Conservation (phyloP, 345 rosid species). For the Pugionium cornutum region DNA sequence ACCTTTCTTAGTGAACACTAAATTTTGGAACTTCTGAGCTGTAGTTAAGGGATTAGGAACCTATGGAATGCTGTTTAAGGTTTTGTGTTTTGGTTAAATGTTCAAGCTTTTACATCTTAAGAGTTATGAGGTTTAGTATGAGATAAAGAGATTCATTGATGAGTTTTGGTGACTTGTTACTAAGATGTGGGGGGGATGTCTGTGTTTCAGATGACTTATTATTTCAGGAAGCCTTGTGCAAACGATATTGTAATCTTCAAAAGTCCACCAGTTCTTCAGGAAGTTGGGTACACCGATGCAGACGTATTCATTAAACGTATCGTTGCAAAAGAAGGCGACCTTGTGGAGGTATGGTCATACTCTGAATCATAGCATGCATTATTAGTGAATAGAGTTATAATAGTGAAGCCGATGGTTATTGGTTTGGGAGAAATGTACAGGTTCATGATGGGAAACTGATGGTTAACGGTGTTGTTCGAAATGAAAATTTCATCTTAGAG, state of each 20-base stretch:
- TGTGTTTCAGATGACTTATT: slow-evolving; percentile 68
- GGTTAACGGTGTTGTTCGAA: slow-evolving; percentile 68
- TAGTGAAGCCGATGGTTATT: slow-evolving; percentile 11
- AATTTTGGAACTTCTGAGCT: not conserved
- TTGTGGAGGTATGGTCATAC: slow-evolving; percentile 64
- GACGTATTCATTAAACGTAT: slow-evolving; percentile 94
- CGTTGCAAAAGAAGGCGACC: slow-evolving; percentile 90
- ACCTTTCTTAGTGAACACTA: not conserved
- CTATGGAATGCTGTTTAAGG: not conserved
- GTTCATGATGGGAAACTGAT: slow-evolving; percentile 62
- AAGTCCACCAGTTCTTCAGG: slow-evolving; percentile 93
- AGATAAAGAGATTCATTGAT: slow-evolving; percentile 20
- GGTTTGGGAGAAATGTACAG: slow-evolving; percentile 40
- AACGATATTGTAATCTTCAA: slow-evolving; percentile 91
- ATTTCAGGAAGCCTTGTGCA: slow-evolving; percentile 91
- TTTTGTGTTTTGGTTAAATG: slow-evolving; percentile 16
- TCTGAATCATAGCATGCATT: not conserved
- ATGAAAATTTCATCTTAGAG: slow-evolving; percentile 71
- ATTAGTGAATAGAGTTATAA: not conserved
- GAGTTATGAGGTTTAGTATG: slow-evolving; percentile 16
- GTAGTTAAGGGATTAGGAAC: not conserved
- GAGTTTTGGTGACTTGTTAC: not conserved
- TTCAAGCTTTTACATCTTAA: slow-evolving; percentile 16
- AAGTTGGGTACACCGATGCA: slow-evolving; percentile 86
- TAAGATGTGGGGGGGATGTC: not conserved